Percentiles rank a stretch among this genome's conserved stretches.
These are phyloP conservation scores for Boletus pseudo-olivaceus DNA, from an alignment of 768 basidiomycete genomes.

Conservation along the genomic window DNA sequence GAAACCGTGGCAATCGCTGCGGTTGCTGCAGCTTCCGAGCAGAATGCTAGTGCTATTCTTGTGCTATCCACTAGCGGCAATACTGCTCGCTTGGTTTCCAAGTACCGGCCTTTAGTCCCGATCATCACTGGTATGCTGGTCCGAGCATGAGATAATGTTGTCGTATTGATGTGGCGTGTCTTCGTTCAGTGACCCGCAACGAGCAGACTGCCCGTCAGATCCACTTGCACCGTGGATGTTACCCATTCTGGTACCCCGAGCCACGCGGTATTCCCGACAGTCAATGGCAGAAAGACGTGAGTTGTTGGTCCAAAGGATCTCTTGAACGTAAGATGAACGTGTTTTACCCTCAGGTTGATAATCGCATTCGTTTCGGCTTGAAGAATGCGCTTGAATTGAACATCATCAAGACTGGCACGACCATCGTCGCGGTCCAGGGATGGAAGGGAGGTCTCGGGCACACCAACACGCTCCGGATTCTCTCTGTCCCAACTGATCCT, in stretches of 20 bases:
- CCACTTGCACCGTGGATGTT: constrained; percentile 94
- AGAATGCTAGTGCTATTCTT: constrained; percentile 90
- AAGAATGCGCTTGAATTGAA: constrained; percentile 78
- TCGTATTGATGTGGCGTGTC: constrained; percentile 4
- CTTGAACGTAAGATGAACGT: constrained; percentile 10
- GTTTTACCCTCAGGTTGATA: constrained; percentile 60
- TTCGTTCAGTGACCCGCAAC: constrained; percentile 80
- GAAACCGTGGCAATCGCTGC: constrained; percentile 97
- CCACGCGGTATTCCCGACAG: constrained; percentile 82
- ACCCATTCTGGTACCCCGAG: constrained; percentile 96
- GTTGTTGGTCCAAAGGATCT: constrained; percentile 21
- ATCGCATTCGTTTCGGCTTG: constrained; percentile 87
- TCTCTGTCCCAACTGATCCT: constrained; percentile 77
- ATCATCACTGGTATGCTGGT: constrained; percentile 80
- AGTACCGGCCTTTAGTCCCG: constrained; percentile 90
- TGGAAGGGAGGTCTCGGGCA: constrained; percentile 98
- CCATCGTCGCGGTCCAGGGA: constrained; percentile 95
- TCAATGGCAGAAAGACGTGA: constrained; percentile 97
- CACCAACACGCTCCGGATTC: constrained; percentile 85
- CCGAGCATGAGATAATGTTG: neutral
- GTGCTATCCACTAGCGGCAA: constrained; percentile 97
- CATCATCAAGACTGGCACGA: constrained; percentile 83
- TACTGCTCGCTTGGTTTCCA: constrained; percentile 93
- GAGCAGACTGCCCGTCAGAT: constrained; percentile 94
- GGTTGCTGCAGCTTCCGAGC: constrained; percentile 93